Evolutionary conservation across 2,329 filamentous ascomycete genomes (phyloP), one percentile per base, ranked within the genome.

Genomic region (Colletotrichum paranaense): DNA sequence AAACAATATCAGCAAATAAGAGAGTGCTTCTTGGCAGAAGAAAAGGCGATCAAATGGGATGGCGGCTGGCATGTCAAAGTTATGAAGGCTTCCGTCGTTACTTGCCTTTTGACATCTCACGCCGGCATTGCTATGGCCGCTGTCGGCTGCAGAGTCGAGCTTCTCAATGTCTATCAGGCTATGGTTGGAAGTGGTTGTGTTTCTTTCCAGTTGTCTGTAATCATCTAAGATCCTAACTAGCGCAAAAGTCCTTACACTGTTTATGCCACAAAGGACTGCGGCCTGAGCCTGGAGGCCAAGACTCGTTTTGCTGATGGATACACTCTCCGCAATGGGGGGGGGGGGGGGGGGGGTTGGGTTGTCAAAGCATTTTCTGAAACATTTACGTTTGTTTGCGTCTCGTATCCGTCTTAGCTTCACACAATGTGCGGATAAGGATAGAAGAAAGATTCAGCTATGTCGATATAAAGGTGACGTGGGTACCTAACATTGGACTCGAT

Each of bases 91-190:
- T 55, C 55, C 22, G 24, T 19, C 1, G n/a, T 55, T 4, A 3
- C 32, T 19, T 70, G 56, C 5, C 22, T 49, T n/a, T 12, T 66
- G 24, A 19, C 16, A 3, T 55, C 56, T 5, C 35, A 60, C 19
- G 24, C 28, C 32, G 62, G 62, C 42, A 24, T 67, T 0, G 55
- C 56, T 4, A 19, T 22, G 9, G 66, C 62, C 28, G 62, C 55
- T 26, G 28, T 14, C 35, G 68, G 68, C 0, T 70, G 32, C 12
- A 42, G 35, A 24, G 62, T 62, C 1, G 62, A 70, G 30, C 22
- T 70, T 4, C 42, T 70, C 2, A 67, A 71, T 56, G 9, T 62
- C 42, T 56, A 60, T 14, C 3, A 55, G 22, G 53, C 24, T 16
- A 30, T 22, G 0, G 30, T 71, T 4, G 62, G 56, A 3, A 67